Base-by-base conservation (phyloP, 78 protist genomes). In the Ministeria vibrans region DNA sequence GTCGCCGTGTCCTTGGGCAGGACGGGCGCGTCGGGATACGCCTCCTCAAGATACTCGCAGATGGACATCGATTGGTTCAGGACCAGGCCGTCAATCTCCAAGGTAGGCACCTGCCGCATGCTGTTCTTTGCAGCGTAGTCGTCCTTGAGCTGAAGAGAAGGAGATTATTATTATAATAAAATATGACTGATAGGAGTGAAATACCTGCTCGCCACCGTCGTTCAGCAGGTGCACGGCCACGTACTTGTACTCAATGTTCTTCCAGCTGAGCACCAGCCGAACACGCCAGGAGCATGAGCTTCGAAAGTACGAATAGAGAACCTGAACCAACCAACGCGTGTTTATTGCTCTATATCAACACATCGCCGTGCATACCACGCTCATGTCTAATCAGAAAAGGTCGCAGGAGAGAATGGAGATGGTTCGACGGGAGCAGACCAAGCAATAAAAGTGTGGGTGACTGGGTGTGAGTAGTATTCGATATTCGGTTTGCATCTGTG, bases 271-370 rank as follows among this genome's bases (percentile, higher is more conserved):
- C 0, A 51, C 81, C 11, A 82, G 59, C 79, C 96, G 90, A 23
- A 92, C 90, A 63, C 96, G 88, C 92, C 92, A 92, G 28, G 90
- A 84, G 73, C 92, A 88, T 44, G 93, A 86, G 74, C 87, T 79
- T 62, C 95, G 86, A 77, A 83, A 92, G 85, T 92, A 92, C 13
- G 88, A 77, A 62, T 84, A 92, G 44, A 92, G 75, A 28, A 36
- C n/a, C n/a, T n/a, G n/a, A n/a, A n/a, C n/a, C n/a, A n/a, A n/a
- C n/a, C n/a, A n/a, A n/a, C n/a, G n/a, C n/a, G n/a, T n/a, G n/a
- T n/a, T n/a, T n/a, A n/a, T n/a, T n/a, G n/a, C n/a, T n/a, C n/a
- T n/a, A n/a, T n/a, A n/a, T n/a, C n/a, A n/a, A n/a, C n/a, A n/a
- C n/a, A n/a, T n/a, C n/a, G n/a, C n/a, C n/a, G n/a, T n/a, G n/a